Base-by-base conservation (phyloP, 2,329 filamentous ascomycete genomes). In the Plectosphaerella cucumerina region DNA sequence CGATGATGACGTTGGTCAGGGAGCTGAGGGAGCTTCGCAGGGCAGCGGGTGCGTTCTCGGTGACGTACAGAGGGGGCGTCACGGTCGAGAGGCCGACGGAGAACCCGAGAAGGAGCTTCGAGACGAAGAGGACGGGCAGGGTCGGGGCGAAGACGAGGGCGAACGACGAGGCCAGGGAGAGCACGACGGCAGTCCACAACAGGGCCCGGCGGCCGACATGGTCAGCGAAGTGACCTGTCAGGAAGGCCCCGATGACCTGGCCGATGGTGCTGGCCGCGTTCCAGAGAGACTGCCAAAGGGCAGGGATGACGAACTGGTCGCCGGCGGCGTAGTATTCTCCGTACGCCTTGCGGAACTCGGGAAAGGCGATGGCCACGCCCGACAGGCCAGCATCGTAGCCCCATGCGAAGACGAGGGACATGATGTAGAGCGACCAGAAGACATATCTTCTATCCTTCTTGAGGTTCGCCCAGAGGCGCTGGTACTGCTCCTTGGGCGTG, bases 221-320 rank as follows among this genome's bases (percentile, higher is more conserved):
- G 41, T 63, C 60, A 4, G 61, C 61, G 20, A 63, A 63, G 15
- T 62, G 57, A 0, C 61, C 61, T 0, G 59, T 56, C 11, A 63
- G 20, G 15, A 63, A 64, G 0, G 61, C 61, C 8, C 61, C 61
- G 34, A 63, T 50, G 1, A 63, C 43, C 21, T 63, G 61, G 0
- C 66, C 66, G 6, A 69, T 69, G 6, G 65, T 68, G 23, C 62
- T 65, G 6, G 65, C 66, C 4, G 66, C 65, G 47, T 68, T 69
- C 66, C 66, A 68, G 8, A 69, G 61, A 42, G 65, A 66, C 50
- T 69, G 65, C 65, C 65, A 70, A 0, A 68, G 59, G 2, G 67
- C 65, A 0, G 66, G 65, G 34, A 70, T 68, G 6, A 68, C 60
- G 46, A 53, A 63, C 31, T 60, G 59, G 22, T 64, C 60, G 4